Evolutionary conservation across 192 early-diverging fungal genomes (phyloP).

Genomic region (Neocallimastix lanati): DNA sequence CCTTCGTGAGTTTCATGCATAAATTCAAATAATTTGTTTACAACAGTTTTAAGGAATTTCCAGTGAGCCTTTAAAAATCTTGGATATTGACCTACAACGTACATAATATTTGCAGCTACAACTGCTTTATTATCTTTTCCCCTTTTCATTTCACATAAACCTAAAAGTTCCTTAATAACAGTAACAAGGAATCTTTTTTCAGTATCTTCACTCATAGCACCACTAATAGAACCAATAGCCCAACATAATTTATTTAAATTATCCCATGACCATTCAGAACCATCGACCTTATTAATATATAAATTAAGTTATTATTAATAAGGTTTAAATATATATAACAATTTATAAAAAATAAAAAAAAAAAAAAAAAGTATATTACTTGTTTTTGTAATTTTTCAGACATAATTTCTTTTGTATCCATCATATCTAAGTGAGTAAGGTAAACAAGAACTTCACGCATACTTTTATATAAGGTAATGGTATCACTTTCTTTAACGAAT

Average conservation of each 20-base stretch:
- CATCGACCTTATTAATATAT: conserved; percentile 66
- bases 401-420: conserved; percentile 93
- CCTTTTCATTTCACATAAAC: conserved; percentile 87
- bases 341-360: too few relatives aligned
- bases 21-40: conserved; percentile 99
- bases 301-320: too few relatives aligned
- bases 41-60: conserved; percentile 99
- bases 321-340: too few relatives aligned
- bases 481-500: conserved; percentile 91
- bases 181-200: conserved; percentile 95
- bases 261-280: conserved; percentile 92
- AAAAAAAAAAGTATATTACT: conserved; percentile 18
- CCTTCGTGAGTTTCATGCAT: conserved; percentile 99
- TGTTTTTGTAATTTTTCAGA: conserved; percentile 76
- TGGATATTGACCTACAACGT: conserved; percentile 99
- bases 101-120: conserved; percentile 99
- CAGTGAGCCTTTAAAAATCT: conserved; percentile 99
- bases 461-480: conserved; percentile 92
- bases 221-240: conserved; percentile 97
- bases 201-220: conserved; percentile 88
- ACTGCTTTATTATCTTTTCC: conserved; percentile 99
- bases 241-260: conserved; percentile 88
- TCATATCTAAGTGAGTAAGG: conserved; percentile 85
- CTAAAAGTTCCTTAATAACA: conserved; percentile 94
- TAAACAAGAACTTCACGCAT: conserved; percentile 95